phyloP scores from a whole-genome alignment of 345 rosid species.

The Eucalyptus sp. region DNA sequence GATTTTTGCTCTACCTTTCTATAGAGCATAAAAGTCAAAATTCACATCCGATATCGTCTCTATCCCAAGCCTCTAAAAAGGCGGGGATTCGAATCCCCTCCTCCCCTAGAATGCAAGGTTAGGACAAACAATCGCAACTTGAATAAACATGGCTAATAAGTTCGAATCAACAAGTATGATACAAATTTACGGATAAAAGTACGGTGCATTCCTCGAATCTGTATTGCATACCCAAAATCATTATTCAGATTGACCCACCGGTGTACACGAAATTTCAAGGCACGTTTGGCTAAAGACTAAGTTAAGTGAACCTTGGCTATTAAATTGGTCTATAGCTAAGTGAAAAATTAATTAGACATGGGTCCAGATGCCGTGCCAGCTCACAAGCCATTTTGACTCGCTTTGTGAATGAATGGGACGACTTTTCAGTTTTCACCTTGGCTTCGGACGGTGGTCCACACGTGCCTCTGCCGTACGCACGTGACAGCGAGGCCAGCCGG shows the following conservation, averaged over 20 bases:
- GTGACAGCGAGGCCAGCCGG: background rate
- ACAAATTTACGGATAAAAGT: accelerated
- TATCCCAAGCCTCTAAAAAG: accelerated
- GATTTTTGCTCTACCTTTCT: accelerated
- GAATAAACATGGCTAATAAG: background rate
- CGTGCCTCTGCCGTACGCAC: background rate
- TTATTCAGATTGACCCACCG: accelerated
- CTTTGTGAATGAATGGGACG: background rate
- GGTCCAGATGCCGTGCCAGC: background rate
- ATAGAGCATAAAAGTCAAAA: accelerated
- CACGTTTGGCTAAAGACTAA: background rate
- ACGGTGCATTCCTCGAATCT: background rate
- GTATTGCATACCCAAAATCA: background rate
- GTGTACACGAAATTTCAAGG: background rate
- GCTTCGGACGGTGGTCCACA: background rate
- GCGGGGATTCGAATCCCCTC: accelerated
- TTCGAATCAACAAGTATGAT: accelerated
- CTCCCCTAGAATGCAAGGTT: accelerated
- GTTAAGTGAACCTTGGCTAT: too few relatives aligned
- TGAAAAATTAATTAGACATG: background rate
- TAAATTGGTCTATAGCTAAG: background rate
- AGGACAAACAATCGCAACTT: accelerated
- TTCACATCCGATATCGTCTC: accelerated
- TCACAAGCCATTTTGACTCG: background rate
- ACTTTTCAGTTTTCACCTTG: background rate